These are phyloP conservation scores for Hibiscus mutabilis DNA, from an alignment of 345 rosid species.

Conservation along the genomic window DNA sequence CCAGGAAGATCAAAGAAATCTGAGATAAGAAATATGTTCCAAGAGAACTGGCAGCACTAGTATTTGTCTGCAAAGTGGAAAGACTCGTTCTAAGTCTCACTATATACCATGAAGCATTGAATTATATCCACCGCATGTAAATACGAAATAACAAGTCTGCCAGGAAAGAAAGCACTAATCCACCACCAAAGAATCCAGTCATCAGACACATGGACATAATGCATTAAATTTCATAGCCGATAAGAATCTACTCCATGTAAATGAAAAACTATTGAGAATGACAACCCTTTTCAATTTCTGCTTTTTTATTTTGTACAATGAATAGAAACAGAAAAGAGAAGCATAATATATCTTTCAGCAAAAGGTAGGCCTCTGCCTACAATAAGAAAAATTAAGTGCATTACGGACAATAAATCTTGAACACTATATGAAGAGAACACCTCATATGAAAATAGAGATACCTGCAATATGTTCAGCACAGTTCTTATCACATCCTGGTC, in stretches of 20 bases:
- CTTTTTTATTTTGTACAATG: neutral
- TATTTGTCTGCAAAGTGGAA: constrained; percentile 71
- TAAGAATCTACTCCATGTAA: neutral
- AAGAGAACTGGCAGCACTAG: constrained; percentile 89
- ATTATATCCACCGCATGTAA: neutral
- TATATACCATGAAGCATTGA: neutral
- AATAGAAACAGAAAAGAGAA: neutral
- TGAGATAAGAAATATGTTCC: constrained; percentile 89
- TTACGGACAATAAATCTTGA: neutral
- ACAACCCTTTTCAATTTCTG: neutral
- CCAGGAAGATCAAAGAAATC: constrained; percentile 77
- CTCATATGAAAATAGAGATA: constrained; percentile 12
- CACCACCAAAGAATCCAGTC: neutral
- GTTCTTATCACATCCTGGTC: constrained; percentile 87
- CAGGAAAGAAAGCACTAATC: neutral
- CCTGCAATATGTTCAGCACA: constrained; percentile 95
- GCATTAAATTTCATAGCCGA: neutral
- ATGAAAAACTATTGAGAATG: neutral
- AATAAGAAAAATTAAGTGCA: neutral
- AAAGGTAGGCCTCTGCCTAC: neutral
- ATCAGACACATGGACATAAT: neutral
- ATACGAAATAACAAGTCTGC: constrained; percentile 1
- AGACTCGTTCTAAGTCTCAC: neutral
- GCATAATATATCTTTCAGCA: neutral
- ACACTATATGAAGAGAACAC: neutral